Conservation (phyloP, 2,329 filamentous ascomycete species). For the Penicillium sumatraense region DNA sequence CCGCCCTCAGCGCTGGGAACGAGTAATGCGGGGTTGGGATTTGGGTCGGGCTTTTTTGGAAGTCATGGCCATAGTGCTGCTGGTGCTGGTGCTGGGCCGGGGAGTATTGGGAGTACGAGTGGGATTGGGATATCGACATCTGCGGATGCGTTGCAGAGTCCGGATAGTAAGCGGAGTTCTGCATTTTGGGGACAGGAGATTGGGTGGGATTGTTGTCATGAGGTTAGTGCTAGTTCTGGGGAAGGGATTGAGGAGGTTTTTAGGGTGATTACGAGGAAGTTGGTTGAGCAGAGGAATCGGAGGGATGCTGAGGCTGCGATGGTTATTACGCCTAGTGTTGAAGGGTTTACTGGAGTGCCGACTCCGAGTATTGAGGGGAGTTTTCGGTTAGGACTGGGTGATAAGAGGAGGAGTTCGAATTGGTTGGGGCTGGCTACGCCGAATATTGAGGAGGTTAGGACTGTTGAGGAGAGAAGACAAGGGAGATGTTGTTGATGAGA, state of each 20-base stretch:
- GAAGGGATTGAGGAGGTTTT: constrained; percentile 98
- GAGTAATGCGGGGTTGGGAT: constrained; percentile 25
- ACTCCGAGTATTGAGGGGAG: constrained; percentile 58
- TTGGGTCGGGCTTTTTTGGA: constrained; percentile 22
- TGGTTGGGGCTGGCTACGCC: constrained; percentile 66
- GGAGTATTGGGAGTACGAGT: constrained; percentile 19
- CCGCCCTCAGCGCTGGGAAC: constrained; percentile 58
- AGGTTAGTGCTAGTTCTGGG: constrained; percentile 91
- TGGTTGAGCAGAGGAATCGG: constrained; percentile 70
- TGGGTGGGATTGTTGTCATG: constrained; percentile 96
- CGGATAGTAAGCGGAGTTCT: constrained; percentile 52
- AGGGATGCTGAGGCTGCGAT: constrained; percentile 55
- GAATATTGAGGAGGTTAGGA: constrained; percentile 38
- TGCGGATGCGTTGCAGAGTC: constrained; percentile 33
- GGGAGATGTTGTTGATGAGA: constrained; percentile 50
- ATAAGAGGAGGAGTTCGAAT: constrained; percentile 68
- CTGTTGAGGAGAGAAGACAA: constrained; percentile 39
- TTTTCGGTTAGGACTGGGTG: constrained; percentile 62
- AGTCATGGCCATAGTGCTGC: constrained; percentile 25
- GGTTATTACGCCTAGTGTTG: constrained; percentile 45
- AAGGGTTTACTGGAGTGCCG: constrained; percentile 57
- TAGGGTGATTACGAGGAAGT: constrained; percentile 82
- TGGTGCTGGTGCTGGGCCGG: constrained; percentile 8
- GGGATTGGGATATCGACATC: constrained; percentile 12
- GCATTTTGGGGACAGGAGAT: constrained; percentile 83